Percentiles rank a stretch among this genome's conserved stretches.
Evolutionary conservation across 805 yeast genomes (phyloP).

Genomic region (Wickerhamiella sergipiensis): DNA sequence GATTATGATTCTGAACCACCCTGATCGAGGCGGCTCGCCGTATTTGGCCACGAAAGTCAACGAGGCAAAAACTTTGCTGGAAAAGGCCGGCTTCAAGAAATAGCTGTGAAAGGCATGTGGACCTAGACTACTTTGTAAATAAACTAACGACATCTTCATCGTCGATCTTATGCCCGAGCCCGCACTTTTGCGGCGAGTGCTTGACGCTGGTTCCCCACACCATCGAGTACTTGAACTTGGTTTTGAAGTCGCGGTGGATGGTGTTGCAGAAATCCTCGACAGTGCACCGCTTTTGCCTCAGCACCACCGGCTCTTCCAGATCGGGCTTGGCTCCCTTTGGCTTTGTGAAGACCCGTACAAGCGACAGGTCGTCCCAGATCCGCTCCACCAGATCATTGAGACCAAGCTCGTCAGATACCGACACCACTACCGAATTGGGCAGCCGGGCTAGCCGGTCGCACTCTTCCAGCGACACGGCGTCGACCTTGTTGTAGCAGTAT

Average conservation of each 20-base stretch:
- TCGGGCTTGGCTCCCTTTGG: conserved; percentile 67
- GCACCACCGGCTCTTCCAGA: conserved; percentile 82
- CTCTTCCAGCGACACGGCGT: conserved; percentile 89
- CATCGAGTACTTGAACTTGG: conserved; percentile 82
- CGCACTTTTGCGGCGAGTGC: conserved; percentile 95
- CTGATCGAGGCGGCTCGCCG: conserved; percentile 80
- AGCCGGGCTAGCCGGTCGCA: conserved; percentile 83
- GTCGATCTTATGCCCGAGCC: conserved; percentile 63
- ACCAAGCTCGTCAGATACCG: conserved; percentile 81
- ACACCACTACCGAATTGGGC: conserved; percentile 87
- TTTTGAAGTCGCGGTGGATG: conserved; percentile 83
- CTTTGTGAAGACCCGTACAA: conserved; percentile 76
- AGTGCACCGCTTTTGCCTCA: conserved; percentile 56
- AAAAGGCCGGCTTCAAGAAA: conserved; percentile 30
- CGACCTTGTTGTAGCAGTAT: conserved; percentile 89
- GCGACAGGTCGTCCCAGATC: conserved; percentile 77
- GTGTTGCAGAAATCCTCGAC: conserved; percentile 83
- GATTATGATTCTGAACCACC: conserved; percentile 73
- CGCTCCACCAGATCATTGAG: conserved; percentile 79
- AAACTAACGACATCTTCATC: conserved; percentile 93
- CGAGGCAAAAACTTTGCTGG: conserved; percentile 71
- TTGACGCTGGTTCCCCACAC: conserved; percentile 96
- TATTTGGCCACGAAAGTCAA: conserved; percentile 73
- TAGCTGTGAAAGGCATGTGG: no score
- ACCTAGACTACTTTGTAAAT: conserved; percentile 67